Percentiles rank a stretch among this genome's conserved stretches.
phyloP scores from a whole-genome alignment of 164 flowering plant genomes.

The Taxillus chinensis region DNA sequence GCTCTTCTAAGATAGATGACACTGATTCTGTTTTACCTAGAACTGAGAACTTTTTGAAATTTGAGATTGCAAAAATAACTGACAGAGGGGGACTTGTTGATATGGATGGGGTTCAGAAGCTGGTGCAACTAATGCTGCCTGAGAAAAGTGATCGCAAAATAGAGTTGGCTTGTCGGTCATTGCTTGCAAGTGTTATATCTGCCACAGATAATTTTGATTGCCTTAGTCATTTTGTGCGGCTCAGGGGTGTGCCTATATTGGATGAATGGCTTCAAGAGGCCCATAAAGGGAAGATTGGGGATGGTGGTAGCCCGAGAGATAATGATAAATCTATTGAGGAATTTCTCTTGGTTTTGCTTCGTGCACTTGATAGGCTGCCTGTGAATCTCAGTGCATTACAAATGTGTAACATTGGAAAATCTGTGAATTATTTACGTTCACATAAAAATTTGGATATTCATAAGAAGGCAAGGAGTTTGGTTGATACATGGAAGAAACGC shows the following conservation, averaged over 20 bases:
- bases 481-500: constrained; percentile 97
- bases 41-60: constrained; percentile 39
- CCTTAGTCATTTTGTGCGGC: constrained; percentile 70
- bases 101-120: constrained; percentile 63
- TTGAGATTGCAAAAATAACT: constrained; percentile 66
- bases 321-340: constrained; percentile 69
- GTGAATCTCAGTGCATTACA: constrained; percentile 76
- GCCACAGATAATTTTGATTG: constrained; percentile 73
- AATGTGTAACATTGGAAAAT: constrained; percentile 74
- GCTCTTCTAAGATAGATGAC: constrained; percentile 45
- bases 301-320: constrained; percentile 49
- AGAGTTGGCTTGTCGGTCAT: constrained; percentile 48
- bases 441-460: constrained; percentile 37
- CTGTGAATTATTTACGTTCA: constrained; percentile 60
- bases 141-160: constrained; percentile 53
- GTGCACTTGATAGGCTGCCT: constrained; percentile 86
- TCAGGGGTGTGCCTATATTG: constrained; percentile 62
- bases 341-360: constrained; percentile 71
- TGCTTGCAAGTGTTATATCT: constrained; percentile 67
- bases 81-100: constrained; percentile 72
- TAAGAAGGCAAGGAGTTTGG: constrained; percentile 48
- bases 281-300: constrained; percentile 73
- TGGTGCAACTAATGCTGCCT: constrained; percentile 67
- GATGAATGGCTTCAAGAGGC: constrained; percentile 94
- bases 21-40: constrained; percentile 46